phyloP scores from a whole-genome alignment of 306 rosid genomes.

The Astragalus membranaceus region DNA sequence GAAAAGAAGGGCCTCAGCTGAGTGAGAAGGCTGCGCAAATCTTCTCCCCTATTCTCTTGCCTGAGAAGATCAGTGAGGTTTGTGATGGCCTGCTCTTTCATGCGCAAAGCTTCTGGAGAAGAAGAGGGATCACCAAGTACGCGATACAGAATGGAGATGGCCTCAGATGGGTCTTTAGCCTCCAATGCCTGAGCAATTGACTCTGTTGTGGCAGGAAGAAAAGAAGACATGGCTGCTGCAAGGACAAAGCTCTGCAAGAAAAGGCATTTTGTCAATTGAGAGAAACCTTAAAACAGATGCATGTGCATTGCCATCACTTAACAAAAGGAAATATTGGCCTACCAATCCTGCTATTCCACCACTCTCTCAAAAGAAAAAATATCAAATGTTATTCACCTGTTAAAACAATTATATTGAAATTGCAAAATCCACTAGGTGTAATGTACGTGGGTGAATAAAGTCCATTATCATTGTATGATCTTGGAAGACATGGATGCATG shows the following conservation, averaged over 20 bases:
- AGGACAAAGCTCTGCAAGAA: conserved; percentile 35
- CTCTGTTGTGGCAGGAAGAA: conserved; percentile 76
- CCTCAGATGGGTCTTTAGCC: conserved; percentile 61
- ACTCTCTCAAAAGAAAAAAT: neutral
- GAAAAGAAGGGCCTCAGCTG: conserved; percentile 90
- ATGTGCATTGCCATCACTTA: neutral
- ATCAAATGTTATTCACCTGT: neutral
- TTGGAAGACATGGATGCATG: neutral
- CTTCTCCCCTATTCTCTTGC: conserved; percentile 85
- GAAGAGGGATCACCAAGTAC: conserved; percentile 75
- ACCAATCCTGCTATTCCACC: neutral
- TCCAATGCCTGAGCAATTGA: conserved; percentile 64
- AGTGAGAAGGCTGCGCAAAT: conserved; percentile 82
- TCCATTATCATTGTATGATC: neutral
- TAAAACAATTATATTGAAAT: neutral
- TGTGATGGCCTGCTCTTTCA: conserved; percentile 80
- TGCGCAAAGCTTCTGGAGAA: conserved; percentile 73
- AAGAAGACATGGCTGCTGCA: conserved; percentile 51
- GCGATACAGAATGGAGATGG: conserved; percentile 68
- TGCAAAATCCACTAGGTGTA: neutral
- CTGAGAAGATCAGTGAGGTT: conserved; percentile 68
- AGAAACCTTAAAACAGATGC: conserved; percentile 1
- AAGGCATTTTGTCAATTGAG: conserved; percentile 13
- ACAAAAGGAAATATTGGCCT: neutral
- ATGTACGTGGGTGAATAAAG: neutral